phyloP scores from a whole-genome alignment of 2,329 filamentous ascomycete species.

The Colletotrichum somersetense region DNA sequence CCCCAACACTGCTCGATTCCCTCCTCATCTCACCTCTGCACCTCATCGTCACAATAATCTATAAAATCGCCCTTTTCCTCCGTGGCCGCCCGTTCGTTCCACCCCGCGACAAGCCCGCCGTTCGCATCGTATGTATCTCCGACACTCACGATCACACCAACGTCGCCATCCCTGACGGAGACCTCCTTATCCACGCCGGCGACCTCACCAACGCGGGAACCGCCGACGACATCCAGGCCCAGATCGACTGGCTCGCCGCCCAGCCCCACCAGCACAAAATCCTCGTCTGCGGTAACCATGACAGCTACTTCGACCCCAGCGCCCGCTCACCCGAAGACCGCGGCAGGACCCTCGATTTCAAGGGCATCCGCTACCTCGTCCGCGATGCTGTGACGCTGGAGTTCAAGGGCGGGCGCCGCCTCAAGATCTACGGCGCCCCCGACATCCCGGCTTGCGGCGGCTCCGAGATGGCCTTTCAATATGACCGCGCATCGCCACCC shows the following conservation, averaged over 20 bases:
- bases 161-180: constrained; percentile 76
- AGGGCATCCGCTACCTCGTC: constrained; percentile 80
- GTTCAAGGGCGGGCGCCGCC: constrained; percentile 68
- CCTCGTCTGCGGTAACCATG: constrained; percentile 89
- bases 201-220: constrained; percentile 84
- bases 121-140: constrained; percentile 88
- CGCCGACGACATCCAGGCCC: constrained; percentile 79
- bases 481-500: constrained; percentile 72
- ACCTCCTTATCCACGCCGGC: constrained; percentile 90
- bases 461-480: constrained; percentile 82
- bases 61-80: constrained; percentile 74
- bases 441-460: constrained; percentile 84
- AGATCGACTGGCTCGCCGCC: constrained; percentile 83
- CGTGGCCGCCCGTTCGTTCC: constrained; percentile 74
- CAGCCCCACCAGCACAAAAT: constrained; percentile 85
- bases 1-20: constrained; percentile 69
- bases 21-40: constrained; percentile 77
- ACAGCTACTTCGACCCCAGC: constrained; percentile 82
- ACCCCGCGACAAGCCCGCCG: constrained; percentile 64
- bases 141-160: constrained; percentile 83
- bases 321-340: constrained; percentile 70
- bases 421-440: constrained; percentile 84
- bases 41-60: constrained; percentile 71
- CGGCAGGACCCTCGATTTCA: constrained; percentile 72
- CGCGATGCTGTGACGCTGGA: constrained; percentile 73